phyloP scores from a whole-genome alignment of 2,329 filamentous ascomycete species.

The Nemania sp. region DNA sequence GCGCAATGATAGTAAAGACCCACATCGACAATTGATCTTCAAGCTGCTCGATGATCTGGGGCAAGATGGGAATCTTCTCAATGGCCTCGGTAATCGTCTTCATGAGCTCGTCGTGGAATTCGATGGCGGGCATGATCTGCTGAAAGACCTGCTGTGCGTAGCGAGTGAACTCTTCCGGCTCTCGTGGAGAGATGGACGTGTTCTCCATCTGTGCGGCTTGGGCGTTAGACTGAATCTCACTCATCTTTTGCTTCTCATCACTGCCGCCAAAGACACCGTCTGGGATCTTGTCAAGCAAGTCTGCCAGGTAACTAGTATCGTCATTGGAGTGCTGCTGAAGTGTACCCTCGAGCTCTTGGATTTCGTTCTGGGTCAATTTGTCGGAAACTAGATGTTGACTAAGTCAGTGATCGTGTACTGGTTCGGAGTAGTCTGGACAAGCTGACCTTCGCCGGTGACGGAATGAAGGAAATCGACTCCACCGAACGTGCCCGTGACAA shows the following conservation, averaged over 20 bases:
- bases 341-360: constrained; percentile 84
- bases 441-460: constrained; percentile 66
- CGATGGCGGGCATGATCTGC: constrained; percentile 85
- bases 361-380: constrained; percentile 88
- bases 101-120: constrained; percentile 90
- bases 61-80: constrained; percentile 82
- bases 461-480: constrained; percentile 94
- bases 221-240: constrained; percentile 78
- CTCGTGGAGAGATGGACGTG: constrained; percentile 71
- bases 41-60: constrained; percentile 82
- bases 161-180: constrained; percentile 82
- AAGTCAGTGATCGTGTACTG: not conserved
- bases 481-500: constrained; percentile 90
- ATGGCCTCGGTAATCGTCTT: constrained; percentile 76
- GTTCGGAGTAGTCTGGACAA: not conserved
- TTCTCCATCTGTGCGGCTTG: constrained; percentile 75
- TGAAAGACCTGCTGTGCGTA: constrained; percentile 73
- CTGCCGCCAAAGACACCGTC: constrained; percentile 76
- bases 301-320: constrained; percentile 75
- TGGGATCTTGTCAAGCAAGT: constrained; percentile 81
- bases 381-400: constrained; percentile 65
- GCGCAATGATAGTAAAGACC: constrained; percentile 88
- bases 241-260: constrained; percentile 73
- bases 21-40: constrained; percentile 87
- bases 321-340: constrained; percentile 66